Conservation (phyloP, 164 flowering plant genomes). For the Liriodendron chinense region DNA sequence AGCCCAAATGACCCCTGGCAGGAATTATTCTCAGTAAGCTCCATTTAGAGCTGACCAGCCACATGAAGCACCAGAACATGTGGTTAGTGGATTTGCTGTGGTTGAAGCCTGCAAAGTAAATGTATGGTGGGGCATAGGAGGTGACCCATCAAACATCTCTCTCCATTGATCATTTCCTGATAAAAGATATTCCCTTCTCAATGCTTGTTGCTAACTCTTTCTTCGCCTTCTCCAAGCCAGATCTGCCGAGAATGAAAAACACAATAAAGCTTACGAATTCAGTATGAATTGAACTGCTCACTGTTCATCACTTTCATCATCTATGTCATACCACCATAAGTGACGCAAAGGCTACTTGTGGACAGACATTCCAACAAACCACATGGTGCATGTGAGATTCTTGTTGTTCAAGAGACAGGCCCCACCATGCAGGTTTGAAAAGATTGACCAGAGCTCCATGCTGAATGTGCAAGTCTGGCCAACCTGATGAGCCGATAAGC, state of each 20-base stretch:
- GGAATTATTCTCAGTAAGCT: background rate
- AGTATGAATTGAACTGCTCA: no score
- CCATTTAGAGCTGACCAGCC: background rate
- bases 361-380: background rate
- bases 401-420: background rate
- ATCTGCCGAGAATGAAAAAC: constrained; percentile 34
- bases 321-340: background rate
- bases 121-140: background rate
- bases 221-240: constrained; percentile 91
- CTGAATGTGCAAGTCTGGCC: background rate
- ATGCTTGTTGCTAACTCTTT: constrained; percentile 83
- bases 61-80: background rate
- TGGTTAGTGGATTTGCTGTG: background rate
- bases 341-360: background rate
- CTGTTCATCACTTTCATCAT: background rate
- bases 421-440: background rate
- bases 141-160: constrained; percentile 1
- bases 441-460: background rate
- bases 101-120: background rate
- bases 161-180: constrained; percentile 47
- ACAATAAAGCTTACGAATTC: background rate
- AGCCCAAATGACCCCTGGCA: background rate
- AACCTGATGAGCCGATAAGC: background rate
- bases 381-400: background rate
- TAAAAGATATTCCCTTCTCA: constrained; percentile 74